A percentile compares a stretch with the other conserved stretches of the same genome.
Conservation (phyloP, 208 protist species). For the Acanthamoeba royreba region DNA sequence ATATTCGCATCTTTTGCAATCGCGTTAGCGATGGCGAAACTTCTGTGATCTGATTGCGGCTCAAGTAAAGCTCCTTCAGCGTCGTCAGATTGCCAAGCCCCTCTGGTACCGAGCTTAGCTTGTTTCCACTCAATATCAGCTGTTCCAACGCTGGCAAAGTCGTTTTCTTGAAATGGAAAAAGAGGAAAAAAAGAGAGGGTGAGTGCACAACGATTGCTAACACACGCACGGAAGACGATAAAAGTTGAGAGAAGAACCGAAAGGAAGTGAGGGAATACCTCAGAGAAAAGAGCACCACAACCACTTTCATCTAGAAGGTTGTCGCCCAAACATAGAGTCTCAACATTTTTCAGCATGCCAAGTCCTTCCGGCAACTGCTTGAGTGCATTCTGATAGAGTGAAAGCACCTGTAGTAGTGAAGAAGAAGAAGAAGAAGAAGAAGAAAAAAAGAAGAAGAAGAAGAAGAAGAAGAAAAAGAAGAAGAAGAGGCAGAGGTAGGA, state of each 20-base stretch:
- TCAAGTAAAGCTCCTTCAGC: slow-evolving; percentile 31
- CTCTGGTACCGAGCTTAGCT: background rate
- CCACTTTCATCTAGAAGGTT: slow-evolving; percentile 32
- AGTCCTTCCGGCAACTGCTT: background rate
- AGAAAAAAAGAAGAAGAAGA: background rate
- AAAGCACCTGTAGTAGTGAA: background rate
- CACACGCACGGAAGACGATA: background rate
- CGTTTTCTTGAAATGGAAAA: background rate
- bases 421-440: background rate
- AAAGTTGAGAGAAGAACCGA: background rate
- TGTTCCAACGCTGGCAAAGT: slow-evolving; percentile 1
- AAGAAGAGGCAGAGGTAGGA: too few species aligned
- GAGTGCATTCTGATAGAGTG: slow-evolving; percentile 1
- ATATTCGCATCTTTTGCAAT: background rate
- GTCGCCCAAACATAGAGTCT: slow-evolving; percentile 13
- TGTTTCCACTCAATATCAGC: slow-evolving; percentile 36
- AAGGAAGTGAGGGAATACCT: background rate
- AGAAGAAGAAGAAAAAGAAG: background rate
- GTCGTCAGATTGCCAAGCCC: background rate
- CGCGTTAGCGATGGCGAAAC: background rate
- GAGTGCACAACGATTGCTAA: too few species aligned
- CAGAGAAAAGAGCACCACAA: background rate
- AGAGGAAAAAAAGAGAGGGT: background rate
- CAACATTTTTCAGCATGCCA: background rate
- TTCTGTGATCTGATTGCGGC: slow-evolving; percentile 4